Evolutionary conservation across 768 basidiomycete species (phyloP).

Genomic region (Auricularia auricula-judae): DNA sequence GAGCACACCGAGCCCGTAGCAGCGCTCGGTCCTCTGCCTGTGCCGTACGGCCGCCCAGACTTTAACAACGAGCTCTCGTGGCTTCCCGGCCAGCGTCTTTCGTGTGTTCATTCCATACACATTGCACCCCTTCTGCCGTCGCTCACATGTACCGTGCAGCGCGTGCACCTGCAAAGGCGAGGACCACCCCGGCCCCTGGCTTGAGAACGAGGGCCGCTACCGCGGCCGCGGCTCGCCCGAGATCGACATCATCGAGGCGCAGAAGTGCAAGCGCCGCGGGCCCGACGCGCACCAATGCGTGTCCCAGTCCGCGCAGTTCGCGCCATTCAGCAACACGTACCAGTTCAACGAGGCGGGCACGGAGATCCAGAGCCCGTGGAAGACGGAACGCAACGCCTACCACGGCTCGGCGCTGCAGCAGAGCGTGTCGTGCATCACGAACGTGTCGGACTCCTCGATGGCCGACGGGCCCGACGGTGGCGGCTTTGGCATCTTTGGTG

Average conservation of each 20-base stretch:
- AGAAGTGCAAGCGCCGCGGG: conserved; percentile 14
- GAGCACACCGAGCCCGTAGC: conserved; percentile 30
- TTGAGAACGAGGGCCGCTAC: conserved; percentile 50
- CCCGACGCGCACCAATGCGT: conserved; percentile 13
- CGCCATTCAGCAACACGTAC: conserved; percentile 23
- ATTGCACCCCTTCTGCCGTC: not conserved
- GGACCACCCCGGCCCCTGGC: conserved; percentile 33
- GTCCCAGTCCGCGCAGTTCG: conserved; percentile 23
- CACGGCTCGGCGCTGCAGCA: conserved; percentile 11
- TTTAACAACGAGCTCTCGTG: conserved; percentile 23
- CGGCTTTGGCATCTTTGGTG: conserved; percentile 61
- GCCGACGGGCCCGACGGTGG: conserved; percentile 26
- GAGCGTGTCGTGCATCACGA: conserved; percentile 15
- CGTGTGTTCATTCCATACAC: conserved; percentile 18
- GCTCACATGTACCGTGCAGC: not conserved
- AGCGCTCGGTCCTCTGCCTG: conserved; percentile 10
- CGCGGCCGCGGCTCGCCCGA: conserved; percentile 37
- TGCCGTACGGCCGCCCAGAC: conserved; percentile 38
- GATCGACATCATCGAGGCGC: conserved; percentile 32
- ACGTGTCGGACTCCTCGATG: conserved; percentile 39
- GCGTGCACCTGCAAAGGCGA: conserved; percentile 36
- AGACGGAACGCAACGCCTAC: conserved; percentile 20
- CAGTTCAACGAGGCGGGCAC: conserved; percentile 22
- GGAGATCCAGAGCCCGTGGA: conserved; percentile 15
- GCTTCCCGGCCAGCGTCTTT: conserved; percentile 31